phyloP scores from a whole-genome alignment of 108 stramenopile genomes.

The Schizochytrium sp. region DNA sequence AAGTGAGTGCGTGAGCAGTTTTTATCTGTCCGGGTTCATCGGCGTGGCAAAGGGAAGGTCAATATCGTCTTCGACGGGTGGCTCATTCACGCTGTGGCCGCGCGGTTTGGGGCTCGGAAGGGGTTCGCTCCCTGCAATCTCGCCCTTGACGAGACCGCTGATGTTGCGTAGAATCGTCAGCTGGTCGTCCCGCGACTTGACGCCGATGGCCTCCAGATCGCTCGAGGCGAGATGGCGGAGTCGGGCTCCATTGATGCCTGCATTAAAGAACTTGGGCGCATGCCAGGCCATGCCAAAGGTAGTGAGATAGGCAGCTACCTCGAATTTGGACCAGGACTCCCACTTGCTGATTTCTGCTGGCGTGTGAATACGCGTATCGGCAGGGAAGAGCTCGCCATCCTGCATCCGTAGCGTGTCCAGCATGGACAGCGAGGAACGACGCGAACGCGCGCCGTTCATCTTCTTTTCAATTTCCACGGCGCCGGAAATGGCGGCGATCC shows the following conservation, averaged over 20 bases:
- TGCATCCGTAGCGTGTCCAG: background rate
- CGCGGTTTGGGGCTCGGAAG: background rate
- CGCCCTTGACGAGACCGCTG: background rate
- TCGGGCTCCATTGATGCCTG: background rate
- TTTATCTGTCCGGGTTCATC: background rate
- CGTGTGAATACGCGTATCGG: background rate
- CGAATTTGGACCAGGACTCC: background rate
- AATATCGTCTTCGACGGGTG: background rate
- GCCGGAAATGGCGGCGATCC: constrained; percentile 6
- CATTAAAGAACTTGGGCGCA: constrained; percentile 1
- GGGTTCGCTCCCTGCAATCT: background rate
- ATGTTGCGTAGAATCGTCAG: background rate
- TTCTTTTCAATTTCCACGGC: constrained; percentile 7
- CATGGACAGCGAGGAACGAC: background rate
- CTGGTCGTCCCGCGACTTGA: background rate
- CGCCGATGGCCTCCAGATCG: background rate
- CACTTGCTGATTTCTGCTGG: constrained; percentile 12
- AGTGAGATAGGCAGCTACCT: background rate
- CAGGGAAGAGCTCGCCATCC: background rate
- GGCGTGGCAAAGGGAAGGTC: background rate
- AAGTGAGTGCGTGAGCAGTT: no score
- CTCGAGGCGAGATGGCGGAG: background rate
- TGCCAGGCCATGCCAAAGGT: constrained; percentile 4
- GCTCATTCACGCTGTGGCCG: background rate
- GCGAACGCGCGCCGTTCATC: background rate